phyloP scores from a whole-genome alignment of 1,284 basidiomycete species.

The Puccinia novopanici region DNA sequence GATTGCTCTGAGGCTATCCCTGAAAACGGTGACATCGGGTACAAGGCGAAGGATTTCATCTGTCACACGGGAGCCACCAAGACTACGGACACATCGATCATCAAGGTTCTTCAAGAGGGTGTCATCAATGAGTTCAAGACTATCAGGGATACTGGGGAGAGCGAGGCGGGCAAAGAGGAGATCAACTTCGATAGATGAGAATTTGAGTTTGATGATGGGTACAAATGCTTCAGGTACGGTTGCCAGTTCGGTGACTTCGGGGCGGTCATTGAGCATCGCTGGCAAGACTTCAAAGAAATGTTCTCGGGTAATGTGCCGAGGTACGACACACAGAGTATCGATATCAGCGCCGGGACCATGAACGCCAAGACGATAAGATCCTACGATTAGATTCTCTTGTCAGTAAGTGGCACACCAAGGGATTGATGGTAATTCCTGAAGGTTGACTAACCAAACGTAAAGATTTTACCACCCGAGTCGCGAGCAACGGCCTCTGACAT shows the following conservation, averaged over 20 bases:
- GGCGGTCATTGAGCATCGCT: slow-evolving; percentile 79
- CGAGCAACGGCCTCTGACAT: slow-evolving; percentile 82
- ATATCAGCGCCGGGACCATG: slow-evolving; percentile 96
- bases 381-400: not conserved
- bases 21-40: slow-evolving; percentile 90
- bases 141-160: slow-evolving; percentile 82
- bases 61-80: slow-evolving; percentile 92
- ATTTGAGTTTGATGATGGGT: slow-evolving; percentile 88
- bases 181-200: slow-evolving; percentile 90
- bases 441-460: slow-evolving; percentile 95
- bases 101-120: slow-evolving; percentile 89
- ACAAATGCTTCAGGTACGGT: slow-evolving; percentile 95
- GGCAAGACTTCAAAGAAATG: slow-evolving; percentile 95
- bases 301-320: slow-evolving; percentile 89
- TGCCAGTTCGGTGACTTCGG: slow-evolving; percentile 84
- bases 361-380: slow-evolving; percentile 71
- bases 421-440: not conserved
- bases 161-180: slow-evolving; percentile 79
- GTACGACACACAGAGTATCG: slow-evolving; percentile 97
- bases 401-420: slow-evolving; percentile 9
- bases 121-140: slow-evolving; percentile 84
- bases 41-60: slow-evolving; percentile 95
- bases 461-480: slow-evolving; percentile 94
- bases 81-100: slow-evolving; percentile 88
- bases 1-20: slow-evolving; percentile 90